A percentile compares a stretch with the other conserved stretches of the same genome.
Conservation (phyloP, 768 basidiomycete species). For the Serendipita sp. region DNA sequence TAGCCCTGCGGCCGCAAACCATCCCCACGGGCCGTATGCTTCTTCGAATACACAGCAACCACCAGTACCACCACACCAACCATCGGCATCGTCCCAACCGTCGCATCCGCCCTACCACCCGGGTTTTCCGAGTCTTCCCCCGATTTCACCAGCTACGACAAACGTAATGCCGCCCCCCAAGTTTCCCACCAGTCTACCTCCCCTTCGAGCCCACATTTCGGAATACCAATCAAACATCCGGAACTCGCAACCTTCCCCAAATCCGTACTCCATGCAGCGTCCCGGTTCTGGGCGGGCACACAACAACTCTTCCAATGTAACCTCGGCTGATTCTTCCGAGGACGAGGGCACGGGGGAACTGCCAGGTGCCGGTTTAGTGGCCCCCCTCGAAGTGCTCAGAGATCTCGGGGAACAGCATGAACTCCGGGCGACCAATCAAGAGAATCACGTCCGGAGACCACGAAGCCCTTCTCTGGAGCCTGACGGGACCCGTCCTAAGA, state of each 20-base stretch:
- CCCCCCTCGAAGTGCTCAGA: constrained; percentile 73
- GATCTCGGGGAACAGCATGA: constrained; percentile 70
- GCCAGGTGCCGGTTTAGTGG: constrained; percentile 65
- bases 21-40: constrained; percentile 2
- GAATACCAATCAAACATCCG: constrained; percentile 6
- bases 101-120: constrained; percentile 6
- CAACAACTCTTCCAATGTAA: constrained; percentile 38
- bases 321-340: constrained; percentile 70
- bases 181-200: neutral
- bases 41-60: neutral
- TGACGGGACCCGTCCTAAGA: constrained; percentile 57
- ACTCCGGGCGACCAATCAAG: constrained; percentile 47
- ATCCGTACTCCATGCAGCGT: neutral
- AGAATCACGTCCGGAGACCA: constrained; percentile 41
- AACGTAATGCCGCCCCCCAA: neutral
- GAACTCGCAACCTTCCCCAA: neutral
- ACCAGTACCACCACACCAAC: neutral
- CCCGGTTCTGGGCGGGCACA: constrained; percentile 5
- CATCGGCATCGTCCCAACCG: neutral
- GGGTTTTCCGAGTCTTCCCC: constrained; percentile 6
- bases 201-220: constrained; percentile 6
- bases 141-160: constrained; percentile 7
- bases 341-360: constrained; percentile 51
- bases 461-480: constrained; percentile 59
- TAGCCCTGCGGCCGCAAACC: neutral